phyloP scores from a whole-genome alignment of 108 stramenopile species.

The Discostella stelligeroides region DNA sequence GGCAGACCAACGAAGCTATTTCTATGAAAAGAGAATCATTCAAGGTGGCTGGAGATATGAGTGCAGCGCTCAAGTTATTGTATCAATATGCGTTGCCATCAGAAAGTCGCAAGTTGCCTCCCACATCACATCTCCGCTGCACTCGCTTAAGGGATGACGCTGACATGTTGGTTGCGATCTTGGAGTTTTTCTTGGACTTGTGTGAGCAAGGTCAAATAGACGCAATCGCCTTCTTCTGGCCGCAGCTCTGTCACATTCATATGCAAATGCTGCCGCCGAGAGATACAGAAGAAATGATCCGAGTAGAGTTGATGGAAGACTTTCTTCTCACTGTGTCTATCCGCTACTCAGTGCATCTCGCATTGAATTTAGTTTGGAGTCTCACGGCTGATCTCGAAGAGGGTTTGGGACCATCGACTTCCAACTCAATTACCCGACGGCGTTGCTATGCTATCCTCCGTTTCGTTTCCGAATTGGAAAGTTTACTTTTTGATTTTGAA shows the following conservation, averaged over 20 bases:
- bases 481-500: conserved; percentile 80
- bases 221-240: conserved; percentile 86
- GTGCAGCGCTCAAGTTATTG: conserved; percentile 78
- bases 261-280: conserved; percentile 83
- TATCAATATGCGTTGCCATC: conserved; percentile 71
- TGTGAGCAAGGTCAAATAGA: conserved; percentile 78
- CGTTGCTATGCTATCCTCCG: conserved; percentile 76
- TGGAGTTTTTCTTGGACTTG: conserved; percentile 87
- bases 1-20: conserved; percentile 37
- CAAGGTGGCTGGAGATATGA: conserved; percentile 89
- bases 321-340: conserved; percentile 79
- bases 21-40: conserved; percentile 84
- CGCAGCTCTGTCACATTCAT: conserved; percentile 82
- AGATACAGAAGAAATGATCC: conserved; percentile 60
- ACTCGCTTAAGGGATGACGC: conserved; percentile 27
- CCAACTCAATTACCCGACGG: conserved; percentile 48
- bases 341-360: conserved; percentile 77
- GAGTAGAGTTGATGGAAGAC: conserved; percentile 85
- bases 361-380: conserved; percentile 81
- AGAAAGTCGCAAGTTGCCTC: conserved; percentile 22
- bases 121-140: conserved; percentile 3
- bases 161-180: conserved; percentile 73
- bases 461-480: conserved; percentile 86
- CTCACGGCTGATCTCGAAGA: conserved; percentile 88
- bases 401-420: conserved; percentile 46